phyloP scores from a whole-genome alignment of 2,329 filamentous ascomycete genomes.

The Colletotrichum falcatum region DNA sequence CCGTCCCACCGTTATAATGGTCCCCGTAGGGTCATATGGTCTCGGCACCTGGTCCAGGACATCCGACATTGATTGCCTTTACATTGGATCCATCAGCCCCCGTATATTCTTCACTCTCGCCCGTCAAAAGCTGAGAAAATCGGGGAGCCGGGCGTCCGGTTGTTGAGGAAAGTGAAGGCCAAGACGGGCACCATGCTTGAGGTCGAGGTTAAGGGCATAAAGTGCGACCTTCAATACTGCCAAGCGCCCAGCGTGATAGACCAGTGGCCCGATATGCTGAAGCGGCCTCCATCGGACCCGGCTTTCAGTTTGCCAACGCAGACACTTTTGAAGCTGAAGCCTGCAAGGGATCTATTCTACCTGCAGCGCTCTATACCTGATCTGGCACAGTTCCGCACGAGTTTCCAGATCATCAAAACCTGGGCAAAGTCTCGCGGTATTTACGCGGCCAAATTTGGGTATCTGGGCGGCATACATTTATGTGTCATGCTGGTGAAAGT shows the following conservation, averaged over 20 bases:
- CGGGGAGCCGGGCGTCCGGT: slow-evolving; percentile 56
- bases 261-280: slow-evolving; percentile 61
- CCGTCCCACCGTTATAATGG: slow-evolving; percentile 59
- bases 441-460: slow-evolving; percentile 74
- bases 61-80: slow-evolving; percentile 76
- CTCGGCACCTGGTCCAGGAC: slow-evolving; percentile 70
- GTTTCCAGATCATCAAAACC: slow-evolving; percentile 69
- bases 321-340: slow-evolving; percentile 72
- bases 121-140: slow-evolving; percentile 64
- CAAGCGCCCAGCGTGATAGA: slow-evolving; percentile 49
- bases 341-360: slow-evolving; percentile 71
- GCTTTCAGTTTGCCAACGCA: slow-evolving; percentile 67
- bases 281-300: slow-evolving; percentile 61
- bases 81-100: slow-evolving; percentile 71
- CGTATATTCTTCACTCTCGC: slow-evolving; percentile 72
- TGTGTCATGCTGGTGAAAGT: slow-evolving; percentile 70
- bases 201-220: slow-evolving; percentile 67
- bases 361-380: slow-evolving; percentile 71
- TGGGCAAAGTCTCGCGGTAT: slow-evolving; percentile 73
- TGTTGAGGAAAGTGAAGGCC: slow-evolving; percentile 69
- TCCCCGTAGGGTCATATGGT: slow-evolving; percentile 75
- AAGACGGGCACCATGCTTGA: slow-evolving; percentile 74
- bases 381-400: slow-evolving; percentile 66
- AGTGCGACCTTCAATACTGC: slow-evolving; percentile 76
- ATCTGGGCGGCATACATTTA: slow-evolving; percentile 74